These are phyloP conservation scores for Naganishia vaughanmartiniae DNA, from an alignment of 768 basidiomycete species.

Conservation along the genomic window DNA sequence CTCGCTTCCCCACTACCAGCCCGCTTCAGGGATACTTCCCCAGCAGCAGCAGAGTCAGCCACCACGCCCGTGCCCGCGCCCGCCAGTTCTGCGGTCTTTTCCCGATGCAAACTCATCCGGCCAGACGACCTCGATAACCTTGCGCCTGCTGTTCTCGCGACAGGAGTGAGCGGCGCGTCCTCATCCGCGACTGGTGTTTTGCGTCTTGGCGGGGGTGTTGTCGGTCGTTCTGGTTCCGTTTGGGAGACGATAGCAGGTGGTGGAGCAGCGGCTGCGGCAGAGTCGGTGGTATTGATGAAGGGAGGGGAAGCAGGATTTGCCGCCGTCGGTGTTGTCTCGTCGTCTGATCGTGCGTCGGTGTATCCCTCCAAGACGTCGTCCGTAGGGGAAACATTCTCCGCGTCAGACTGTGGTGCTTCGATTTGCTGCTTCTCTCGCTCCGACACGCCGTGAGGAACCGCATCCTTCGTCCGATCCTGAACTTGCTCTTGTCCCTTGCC, in stretches of 20 bases:
- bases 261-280: background rate
- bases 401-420: background rate
- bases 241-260: background rate
- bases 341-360: constrained; percentile 7
- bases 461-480: background rate
- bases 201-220: background rate
- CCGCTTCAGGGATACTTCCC: constrained; percentile 19
- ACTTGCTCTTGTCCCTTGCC: background rate
- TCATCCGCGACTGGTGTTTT: background rate
- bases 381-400: constrained; percentile 17
- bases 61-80: background rate
- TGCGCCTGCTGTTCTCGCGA: constrained; percentile 3
- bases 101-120: constrained; percentile 20
- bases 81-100: background rate
- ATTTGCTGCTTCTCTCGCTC: background rate
- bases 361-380: constrained; percentile 10
- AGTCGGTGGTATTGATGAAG: background rate
- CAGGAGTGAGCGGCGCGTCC: constrained; percentile 9
- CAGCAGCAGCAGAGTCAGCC: background rate
- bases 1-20: constrained; percentile 25
- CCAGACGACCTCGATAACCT: constrained; percentile 23
- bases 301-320: background rate
- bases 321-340: constrained; percentile 3
- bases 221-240: background rate
- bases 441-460: background rate